Evolutionary conservation across 2,329 filamentous ascomycete species (phyloP).

Genomic region (Ceratocystis cubensis): DNA sequence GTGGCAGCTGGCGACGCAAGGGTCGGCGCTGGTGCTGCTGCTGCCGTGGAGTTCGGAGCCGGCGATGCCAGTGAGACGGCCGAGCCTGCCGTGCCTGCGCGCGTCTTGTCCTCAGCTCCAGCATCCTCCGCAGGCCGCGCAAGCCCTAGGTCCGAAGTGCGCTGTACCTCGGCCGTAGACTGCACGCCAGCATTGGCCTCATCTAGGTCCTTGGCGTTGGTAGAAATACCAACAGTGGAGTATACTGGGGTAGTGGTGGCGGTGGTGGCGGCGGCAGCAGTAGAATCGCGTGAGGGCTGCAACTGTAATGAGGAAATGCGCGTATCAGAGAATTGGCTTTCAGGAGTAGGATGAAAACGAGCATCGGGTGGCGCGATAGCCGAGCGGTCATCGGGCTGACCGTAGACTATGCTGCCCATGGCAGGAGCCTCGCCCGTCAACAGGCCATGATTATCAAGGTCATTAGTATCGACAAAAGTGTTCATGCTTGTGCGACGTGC

Average conservation of each 20-base stretch:
- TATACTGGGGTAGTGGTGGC: constrained; percentile 44
- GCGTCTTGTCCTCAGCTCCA: constrained; percentile 35
- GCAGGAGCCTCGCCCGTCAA: constrained; percentile 42
- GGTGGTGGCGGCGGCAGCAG: constrained; percentile 31
- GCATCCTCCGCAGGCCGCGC: constrained; percentile 28
- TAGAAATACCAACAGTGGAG: constrained; percentile 61
- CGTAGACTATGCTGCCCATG: constrained; percentile 32
- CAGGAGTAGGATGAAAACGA: constrained; percentile 3
- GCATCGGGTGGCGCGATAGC: constrained; percentile 28
- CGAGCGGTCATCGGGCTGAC: constrained; percentile 38
- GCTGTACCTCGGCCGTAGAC: constrained; percentile 28
- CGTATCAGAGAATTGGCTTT: constrained; percentile 15
- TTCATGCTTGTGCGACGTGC: constrained; percentile 78
- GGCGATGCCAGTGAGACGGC: not conserved
- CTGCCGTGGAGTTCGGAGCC: constrained; percentile 34
- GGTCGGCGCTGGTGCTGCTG: constrained; percentile 44
- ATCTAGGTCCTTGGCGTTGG: constrained; percentile 67
- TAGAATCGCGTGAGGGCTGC: constrained; percentile 9
- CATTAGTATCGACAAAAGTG: constrained; percentile 68
- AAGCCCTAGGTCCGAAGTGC: constrained; percentile 36
- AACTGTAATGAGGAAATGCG: constrained; percentile 17
- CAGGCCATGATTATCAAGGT: constrained; percentile 44
- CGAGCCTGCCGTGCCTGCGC: not conserved
- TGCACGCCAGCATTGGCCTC: constrained; percentile 41
- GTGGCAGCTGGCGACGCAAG: constrained; percentile 28